Base-by-base conservation (phyloP, 352 stramenopile genomes). In the Pythium phragmiticola region DNA sequence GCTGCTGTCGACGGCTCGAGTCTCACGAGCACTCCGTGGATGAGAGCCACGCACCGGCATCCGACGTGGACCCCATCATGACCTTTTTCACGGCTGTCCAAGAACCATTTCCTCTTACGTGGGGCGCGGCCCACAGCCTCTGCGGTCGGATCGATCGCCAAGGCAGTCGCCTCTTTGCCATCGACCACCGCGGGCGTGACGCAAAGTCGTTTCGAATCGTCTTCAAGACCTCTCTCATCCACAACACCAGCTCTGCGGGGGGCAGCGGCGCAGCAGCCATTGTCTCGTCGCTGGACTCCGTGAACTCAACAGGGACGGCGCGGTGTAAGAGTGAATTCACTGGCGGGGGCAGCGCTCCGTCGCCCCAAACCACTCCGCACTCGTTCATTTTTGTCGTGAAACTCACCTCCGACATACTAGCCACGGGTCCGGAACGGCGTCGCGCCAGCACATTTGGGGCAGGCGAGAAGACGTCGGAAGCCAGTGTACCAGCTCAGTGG, bases 371-470 rank as follows among this genome's bases (percentile, higher is more conserved):
- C 17, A 23, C 49, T 6, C 37, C 63, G 11, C 63, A 85, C 41
- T 80, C 78, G 21, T 84, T 84, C 30, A 60, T 87, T 12, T 85
- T 87, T 34, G 50, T 87, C 28, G 48, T 85, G 47, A 69, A 70
- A 13, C 30, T 57, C 11, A 58, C 64, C 7, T 54, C 46, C 0
- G 47, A 55, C 45, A 46, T 66, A n/a, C 46, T 63, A 14, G 53
- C 59, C 19, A 61, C 68, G 34, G 48, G 56, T 3, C 56, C 47
- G 9, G 39, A 53, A 26, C 53, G 42, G 23, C 30, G 63, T 6
- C 49, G 49, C 2, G 48, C 47, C 11, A 56, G 51, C 36, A 46
- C n/a, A 9, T n/a, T 55, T 12, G 60, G 28, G 4, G 37, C 49
- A 33, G 51, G 42, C 13, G 48, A 55, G 43, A 57, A 48, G 26